Conservation (phyloP, 164 flowering plant genomes). For the Vitis labrusca region DNA sequence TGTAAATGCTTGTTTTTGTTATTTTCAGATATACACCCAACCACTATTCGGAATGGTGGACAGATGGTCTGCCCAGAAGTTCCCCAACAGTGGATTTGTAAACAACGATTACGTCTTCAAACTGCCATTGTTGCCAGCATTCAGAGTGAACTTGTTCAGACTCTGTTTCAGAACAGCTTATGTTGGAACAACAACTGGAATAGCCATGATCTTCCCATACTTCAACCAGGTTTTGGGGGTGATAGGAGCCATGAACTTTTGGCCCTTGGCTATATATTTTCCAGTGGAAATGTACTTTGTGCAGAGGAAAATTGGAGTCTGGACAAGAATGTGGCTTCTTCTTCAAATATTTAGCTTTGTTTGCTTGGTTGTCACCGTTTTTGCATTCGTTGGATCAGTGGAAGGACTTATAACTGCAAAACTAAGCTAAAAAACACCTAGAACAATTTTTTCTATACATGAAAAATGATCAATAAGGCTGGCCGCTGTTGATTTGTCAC, state of each 20-base stretch:
- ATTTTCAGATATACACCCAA: constrained; percentile 54
- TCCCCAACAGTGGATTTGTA: constrained; percentile 42
- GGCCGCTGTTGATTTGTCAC: background rate
- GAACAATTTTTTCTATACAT: no score
- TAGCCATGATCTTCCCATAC: constrained; percentile 65
- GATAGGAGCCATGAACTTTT: constrained; percentile 53
- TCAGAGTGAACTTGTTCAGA: constrained; percentile 37
- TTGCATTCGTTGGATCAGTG: constrained; percentile 52
- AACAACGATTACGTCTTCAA: constrained; percentile 23
- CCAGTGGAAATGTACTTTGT: constrained; percentile 70
- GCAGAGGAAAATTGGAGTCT: constrained; percentile 42
- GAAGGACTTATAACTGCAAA: constrained; percentile 30
- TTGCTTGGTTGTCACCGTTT: constrained; percentile 33
- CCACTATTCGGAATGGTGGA: constrained; percentile 56
- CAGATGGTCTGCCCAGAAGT: constrained; percentile 32
- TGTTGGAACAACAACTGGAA: constrained; percentile 41
- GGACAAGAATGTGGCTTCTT: constrained; percentile 54
- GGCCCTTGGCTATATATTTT: constrained; percentile 70
- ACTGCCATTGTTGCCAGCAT: constrained; percentile 34
- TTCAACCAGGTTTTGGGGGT: constrained; percentile 67
- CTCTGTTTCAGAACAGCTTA: constrained; percentile 52
- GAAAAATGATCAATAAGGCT: no score
- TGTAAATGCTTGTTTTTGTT: background rate
- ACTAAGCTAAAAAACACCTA: constrained; percentile 16
- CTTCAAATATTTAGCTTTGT: constrained; percentile 35